A percentile compares a stretch with the other conserved stretches of the same genome.
Evolutionary conservation across 2,329 filamentous ascomycete genomes (phyloP).

Genomic region (Colletotrichum abscissum): DNA sequence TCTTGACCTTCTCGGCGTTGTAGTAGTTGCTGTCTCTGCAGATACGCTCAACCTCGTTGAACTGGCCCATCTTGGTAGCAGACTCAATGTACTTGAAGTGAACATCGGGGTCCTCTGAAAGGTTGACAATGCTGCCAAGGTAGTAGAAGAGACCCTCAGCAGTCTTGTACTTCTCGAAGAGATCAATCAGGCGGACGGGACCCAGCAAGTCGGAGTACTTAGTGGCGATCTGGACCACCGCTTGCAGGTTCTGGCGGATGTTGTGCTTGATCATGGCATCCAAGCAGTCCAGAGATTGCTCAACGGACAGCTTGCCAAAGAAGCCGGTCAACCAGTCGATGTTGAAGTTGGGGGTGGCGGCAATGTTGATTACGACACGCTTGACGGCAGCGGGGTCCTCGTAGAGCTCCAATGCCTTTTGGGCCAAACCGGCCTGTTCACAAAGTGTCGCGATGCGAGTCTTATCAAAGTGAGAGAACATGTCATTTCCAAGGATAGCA

Average conservation of each 20-base stretch:
- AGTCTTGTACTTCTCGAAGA: conserved; percentile 98
- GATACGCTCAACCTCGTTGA: conserved; percentile 96
- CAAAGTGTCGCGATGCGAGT: conserved; percentile 88
- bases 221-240: conserved; percentile 94
- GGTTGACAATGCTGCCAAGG: conserved; percentile 95
- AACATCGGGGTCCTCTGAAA: conserved; percentile 94
- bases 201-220: conserved; percentile 98
- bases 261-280: conserved; percentile 97
- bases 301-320: conserved; percentile 94
- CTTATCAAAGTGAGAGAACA: conserved; percentile 98
- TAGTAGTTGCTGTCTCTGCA: conserved; percentile 93
- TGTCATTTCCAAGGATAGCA: conserved; percentile 96
- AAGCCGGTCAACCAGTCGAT: conserved; percentile 92
- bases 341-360: conserved; percentile 85
- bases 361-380: conserved; percentile 86
- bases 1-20: conserved; percentile 97
- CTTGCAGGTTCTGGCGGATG: conserved; percentile 95
- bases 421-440: conserved; percentile 88
- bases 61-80: conserved; percentile 91
- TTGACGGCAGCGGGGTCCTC: conserved; percentile 92
- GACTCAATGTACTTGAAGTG: conserved; percentile 99
- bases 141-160: conserved; percentile 98
- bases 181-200: conserved; percentile 86
- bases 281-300: conserved; percentile 92
- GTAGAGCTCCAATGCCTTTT: conserved; percentile 93